phyloP scores from a whole-genome alignment of 768 basidiomycete species.

The Agaricus subrufescens region DNA sequence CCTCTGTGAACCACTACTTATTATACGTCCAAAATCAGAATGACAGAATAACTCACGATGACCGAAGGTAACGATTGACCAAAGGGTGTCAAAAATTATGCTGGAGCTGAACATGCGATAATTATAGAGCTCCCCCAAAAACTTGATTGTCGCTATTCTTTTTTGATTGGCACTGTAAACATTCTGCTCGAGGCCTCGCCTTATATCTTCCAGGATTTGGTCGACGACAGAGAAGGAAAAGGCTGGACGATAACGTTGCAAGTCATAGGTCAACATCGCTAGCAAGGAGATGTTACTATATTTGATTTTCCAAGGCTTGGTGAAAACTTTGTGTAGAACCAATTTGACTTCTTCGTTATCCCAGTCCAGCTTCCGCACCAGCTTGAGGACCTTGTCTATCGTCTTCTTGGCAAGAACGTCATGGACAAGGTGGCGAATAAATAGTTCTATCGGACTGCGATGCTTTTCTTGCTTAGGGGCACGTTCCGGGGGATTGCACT shows the following conservation, averaged over 20 bases:
- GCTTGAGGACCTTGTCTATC: slow-evolving; percentile 92
- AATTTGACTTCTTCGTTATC: slow-evolving; percentile 62
- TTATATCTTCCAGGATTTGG: slow-evolving; percentile 90
- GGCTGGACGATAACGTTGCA: slow-evolving; percentile 88
- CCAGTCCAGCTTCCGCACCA: slow-evolving; percentile 94
- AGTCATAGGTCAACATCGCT: slow-evolving; percentile 92
- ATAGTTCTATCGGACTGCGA: slow-evolving; percentile 83
- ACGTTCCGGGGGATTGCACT: slow-evolving; percentile 98
- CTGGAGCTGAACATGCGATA: slow-evolving; percentile 87
- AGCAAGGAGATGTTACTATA: slow-evolving; percentile 84
- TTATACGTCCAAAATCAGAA: neutral
- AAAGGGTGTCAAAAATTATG: slow-evolving; percentile 89
- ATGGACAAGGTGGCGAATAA: slow-evolving; percentile 92
- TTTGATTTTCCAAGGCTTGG: slow-evolving; percentile 98
- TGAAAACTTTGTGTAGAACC: slow-evolving; percentile 83
- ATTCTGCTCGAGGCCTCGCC: slow-evolving; percentile 90
- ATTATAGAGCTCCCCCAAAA: slow-evolving; percentile 95
- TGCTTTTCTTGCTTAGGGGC: slow-evolving; percentile 82
- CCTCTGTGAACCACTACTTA: slow-evolving; percentile 45
- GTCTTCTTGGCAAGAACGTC: slow-evolving; percentile 91
- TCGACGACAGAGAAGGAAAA: slow-evolving; percentile 89
- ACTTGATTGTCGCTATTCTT: slow-evolving; percentile 87
- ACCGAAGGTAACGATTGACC: slow-evolving; percentile 93
- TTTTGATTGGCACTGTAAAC: slow-evolving; percentile 94
- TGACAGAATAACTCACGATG: slow-evolving; percentile 65